Percentiles rank a stretch among this genome's conserved stretches.
These are phyloP conservation scores for Rhodomyrtus tomentosa DNA, from an alignment of 345 rosid species.

Conservation along the genomic window DNA sequence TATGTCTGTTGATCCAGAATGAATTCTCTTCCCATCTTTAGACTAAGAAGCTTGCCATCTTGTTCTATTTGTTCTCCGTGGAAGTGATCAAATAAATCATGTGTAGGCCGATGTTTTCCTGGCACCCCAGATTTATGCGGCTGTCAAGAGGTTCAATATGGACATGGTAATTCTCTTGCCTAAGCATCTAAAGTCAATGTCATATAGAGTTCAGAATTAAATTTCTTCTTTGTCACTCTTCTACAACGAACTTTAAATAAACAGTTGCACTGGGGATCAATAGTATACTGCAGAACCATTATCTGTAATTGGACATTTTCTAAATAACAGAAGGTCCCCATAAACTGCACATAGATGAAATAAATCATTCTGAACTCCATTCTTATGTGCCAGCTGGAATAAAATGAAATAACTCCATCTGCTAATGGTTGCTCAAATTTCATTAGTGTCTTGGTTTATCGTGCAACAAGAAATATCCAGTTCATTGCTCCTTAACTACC, in stretches of 20 bases:
- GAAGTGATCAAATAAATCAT: background rate
- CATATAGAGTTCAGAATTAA: background rate
- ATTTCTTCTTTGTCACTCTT: background rate
- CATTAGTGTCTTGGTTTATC: background rate
- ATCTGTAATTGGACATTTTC: background rate
- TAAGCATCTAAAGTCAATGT: background rate
- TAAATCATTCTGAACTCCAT: background rate
- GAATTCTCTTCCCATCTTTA: background rate
- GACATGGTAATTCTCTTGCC: conserved; percentile 48
- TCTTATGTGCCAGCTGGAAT: background rate
- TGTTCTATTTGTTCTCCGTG: background rate
- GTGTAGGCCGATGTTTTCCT: conserved; percentile 80
- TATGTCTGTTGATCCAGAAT: background rate
- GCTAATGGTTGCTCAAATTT: background rate
- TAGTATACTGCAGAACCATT: background rate
- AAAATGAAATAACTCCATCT: background rate
- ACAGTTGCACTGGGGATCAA: background rate
- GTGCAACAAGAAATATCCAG: background rate
- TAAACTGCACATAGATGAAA: background rate
- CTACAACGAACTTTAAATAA: background rate
- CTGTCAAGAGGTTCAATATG: conserved; percentile 38
- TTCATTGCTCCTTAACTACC: background rate
- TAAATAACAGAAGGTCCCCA: background rate
- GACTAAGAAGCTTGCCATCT: background rate
- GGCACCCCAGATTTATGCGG: conserved; percentile 57